phyloP scores from a whole-genome alignment of 768 basidiomycete species.

The Pilatotrama ljubarskyi region DNA sequence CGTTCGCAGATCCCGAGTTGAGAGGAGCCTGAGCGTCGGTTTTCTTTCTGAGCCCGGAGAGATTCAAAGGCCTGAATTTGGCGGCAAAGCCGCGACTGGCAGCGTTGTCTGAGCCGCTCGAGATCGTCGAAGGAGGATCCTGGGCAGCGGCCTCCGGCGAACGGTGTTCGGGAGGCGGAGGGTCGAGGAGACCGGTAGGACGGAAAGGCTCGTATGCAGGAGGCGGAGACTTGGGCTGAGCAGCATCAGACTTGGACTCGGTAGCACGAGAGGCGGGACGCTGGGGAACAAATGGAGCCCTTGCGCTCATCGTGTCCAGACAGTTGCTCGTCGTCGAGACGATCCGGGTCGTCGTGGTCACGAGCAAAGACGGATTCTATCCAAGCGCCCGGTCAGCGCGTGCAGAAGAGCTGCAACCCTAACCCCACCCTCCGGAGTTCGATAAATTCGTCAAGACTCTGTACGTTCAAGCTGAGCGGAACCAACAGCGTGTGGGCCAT shows the following conservation, averaged over 20 bases:
- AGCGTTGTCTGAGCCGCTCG: neutral
- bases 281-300: conserved; percentile 29
- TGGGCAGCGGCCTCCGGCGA: neutral
- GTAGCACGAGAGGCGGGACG: conserved; percentile 13
- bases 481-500: too few relatives aligned
- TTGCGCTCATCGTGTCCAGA: conserved; percentile 26
- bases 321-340: neutral
- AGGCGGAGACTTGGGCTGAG: neutral
- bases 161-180: neutral
- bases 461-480: too few relatives aligned
- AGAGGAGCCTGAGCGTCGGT: neutral
- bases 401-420: too few relatives aligned
- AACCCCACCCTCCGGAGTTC: too few relatives aligned
- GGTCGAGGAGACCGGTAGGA: conserved; percentile 22
- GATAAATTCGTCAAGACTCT: too few relatives aligned
- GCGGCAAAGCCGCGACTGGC: neutral
- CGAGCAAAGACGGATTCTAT: too few relatives aligned
- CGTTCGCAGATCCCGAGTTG: neutral
- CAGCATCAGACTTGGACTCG: neutral
- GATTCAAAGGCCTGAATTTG: conserved; percentile 29
- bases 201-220: conserved; percentile 19
- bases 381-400: neutral
- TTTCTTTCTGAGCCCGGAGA: conserved; percentile 23
- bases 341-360: neutral
- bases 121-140: neutral